Evolutionary conservation across 2,329 filamentous ascomycete genomes (phyloP), one percentile per base, ranked within the genome.

Genomic region (Microdochium bolleyi): DNA sequence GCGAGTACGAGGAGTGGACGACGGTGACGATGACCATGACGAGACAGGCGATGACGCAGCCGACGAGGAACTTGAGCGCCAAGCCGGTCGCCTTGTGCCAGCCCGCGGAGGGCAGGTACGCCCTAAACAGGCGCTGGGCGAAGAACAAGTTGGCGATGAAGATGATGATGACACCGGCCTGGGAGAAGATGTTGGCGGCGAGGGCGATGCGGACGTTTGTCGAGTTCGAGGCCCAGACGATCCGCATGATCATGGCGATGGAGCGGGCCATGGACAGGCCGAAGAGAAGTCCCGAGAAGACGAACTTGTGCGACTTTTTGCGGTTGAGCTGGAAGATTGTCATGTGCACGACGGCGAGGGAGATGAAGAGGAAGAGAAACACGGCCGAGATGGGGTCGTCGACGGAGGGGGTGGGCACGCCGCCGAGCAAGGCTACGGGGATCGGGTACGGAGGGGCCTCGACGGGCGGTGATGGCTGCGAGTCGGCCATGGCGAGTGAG

Each of bases 341-440:
- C 75, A 85, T 80, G 72, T 88, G 80, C 53, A 71, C 58, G 16
- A 66, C 70, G 8, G 79, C 83, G n/a, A 71, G 74, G 49, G 61
- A 37, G 32, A 79, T 54, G 67, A 84, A 88, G 53, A 87, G 64
- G 41, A 68, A 64, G 14, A 90, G 65, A 56, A 91, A 79, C 53
- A 88, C 77, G 51, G 77, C 74, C 55, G 74, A 80, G 63, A 89
- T 75, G 37, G 87, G 84, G 8, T 84, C 74, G 64, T 92, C 88
- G 56, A 86, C 69, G 2, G 62, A 56, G 3, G 74, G 62, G 1
- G 73, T 78, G 1, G 88, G 87, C 8, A 70, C 58, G 24, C 83
- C 80, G 53, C 85, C 85, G 19, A 84, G 67, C 16, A 64, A 61
- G 44, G 84, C 82, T 13, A 61, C 67, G 13, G 57, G 62, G 2